Base-by-base conservation (phyloP, 148 eudicot species). In the Silene conica region DNA sequence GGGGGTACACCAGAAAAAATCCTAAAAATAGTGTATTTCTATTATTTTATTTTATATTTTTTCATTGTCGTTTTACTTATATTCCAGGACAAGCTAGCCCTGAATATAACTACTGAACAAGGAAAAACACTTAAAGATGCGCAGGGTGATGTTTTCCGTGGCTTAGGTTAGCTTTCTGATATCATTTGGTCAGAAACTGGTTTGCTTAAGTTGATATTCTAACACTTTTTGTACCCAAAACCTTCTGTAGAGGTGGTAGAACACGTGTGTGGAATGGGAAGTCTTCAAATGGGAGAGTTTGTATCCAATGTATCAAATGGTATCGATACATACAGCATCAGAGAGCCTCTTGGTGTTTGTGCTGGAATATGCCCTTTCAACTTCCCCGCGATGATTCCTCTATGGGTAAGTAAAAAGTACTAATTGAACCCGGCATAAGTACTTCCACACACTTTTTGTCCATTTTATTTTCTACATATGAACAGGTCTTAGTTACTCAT, bases 51-150 rank as follows among this genome's bases (percentile, higher is more conserved):
- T 6, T 19, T 13, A 41, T 14, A n/a, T 31, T 31, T 31, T 31
- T 1, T 21, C 70, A 19, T 43, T 63, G n/a, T 62, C 57, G 34
- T 26, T 41, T 15, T 60, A 52, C 45, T 23, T 11, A 57, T 77
- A 22, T 78, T 75, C 18, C 81, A 95, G 99, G 97, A 95, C 78
- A 95, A 95, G 85, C 93, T 95, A 48, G 96, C 99, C 18, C 26
- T 84, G 80, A 95, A 80, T 79, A 90, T 95, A 62, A 92, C 99
- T 70, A 87, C 90, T n/a, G 99, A 95, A 75, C 99, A 95, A 83
- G 99, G 99, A 75, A 95, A 95, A 73, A 95, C 99, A 34, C 78
- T 95, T 74, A 95, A 95, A 81, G 99, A 95, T 84, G 96, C 99
- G 67, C 96, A 90, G 80, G 97, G 97, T 48, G 99, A 95, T 80